A percentile compares a stretch with the other conserved stretches of the same genome.
phyloP scores from a whole-genome alignment of 1,284 basidiomycete genomes.

The Exobasidium rhododendri region DNA sequence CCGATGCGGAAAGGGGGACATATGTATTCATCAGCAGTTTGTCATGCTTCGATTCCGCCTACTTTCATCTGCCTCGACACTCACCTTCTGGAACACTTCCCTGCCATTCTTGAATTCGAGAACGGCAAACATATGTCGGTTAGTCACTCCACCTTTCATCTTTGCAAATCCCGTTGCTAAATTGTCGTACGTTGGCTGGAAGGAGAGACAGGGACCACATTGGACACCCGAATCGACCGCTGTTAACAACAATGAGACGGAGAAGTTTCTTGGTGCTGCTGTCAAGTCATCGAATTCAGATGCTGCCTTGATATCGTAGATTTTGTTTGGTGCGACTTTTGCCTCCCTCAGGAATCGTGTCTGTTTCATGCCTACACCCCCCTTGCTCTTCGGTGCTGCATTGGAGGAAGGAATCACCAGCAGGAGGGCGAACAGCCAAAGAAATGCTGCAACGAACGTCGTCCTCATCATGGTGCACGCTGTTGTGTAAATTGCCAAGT shows the following conservation, averaged over 20 bases:
- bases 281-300: not conserved
- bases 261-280: slow-evolving; percentile 18
- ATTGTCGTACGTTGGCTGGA: slow-evolving; percentile 40
- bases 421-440: not conserved
- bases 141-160: slow-evolving; percentile 7
- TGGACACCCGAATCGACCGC: slow-evolving; percentile 29
- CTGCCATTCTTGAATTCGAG: slow-evolving; percentile 34
- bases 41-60: slow-evolving; percentile 2
- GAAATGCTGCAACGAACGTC: not conserved
- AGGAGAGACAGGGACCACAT: slow-evolving; percentile 35
- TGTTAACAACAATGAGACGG: slow-evolving; percentile 36
- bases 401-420: not conserved
- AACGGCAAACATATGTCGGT: slow-evolving; percentile 35
- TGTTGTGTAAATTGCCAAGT: too few species aligned
- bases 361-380: not conserved
- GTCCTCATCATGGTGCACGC: not conserved
- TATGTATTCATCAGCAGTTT: not conserved
- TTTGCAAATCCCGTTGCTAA: slow-evolving; percentile 33
- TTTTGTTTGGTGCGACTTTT: slow-evolving; percentile 3
- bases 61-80: too few species aligned
- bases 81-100: slow-evolving; percentile 28
- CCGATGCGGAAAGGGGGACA: not conserved
- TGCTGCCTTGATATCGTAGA: not conserved
- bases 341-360: not conserved
- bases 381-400: not conserved